phyloP scores from a whole-genome alignment of 2,329 filamentous ascomycete species.

The Pyrenophora graminea region DNA sequence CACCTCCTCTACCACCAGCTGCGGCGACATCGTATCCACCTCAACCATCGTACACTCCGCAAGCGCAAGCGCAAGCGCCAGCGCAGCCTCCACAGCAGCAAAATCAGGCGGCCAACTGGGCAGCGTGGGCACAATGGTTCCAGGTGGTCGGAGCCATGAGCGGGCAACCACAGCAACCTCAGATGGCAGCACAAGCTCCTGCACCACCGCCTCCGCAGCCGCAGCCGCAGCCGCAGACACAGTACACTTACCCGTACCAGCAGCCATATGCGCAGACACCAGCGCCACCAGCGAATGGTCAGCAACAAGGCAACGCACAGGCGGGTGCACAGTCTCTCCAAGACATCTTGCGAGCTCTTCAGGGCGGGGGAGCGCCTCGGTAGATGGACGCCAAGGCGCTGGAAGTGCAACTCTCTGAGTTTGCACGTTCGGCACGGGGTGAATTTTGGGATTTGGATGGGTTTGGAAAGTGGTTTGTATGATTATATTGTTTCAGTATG shows the following conservation, averaged over 20 bases:
- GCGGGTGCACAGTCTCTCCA: constrained; percentile 30
- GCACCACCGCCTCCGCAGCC: constrained; percentile 20
- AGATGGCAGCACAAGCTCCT: constrained; percentile 22
- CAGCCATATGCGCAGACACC: constrained; percentile 26
- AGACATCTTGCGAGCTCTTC: constrained; percentile 39
- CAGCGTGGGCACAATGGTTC: constrained; percentile 37
- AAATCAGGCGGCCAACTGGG: constrained; percentile 34
- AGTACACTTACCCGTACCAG: constrained; percentile 33
- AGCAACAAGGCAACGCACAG: constrained; percentile 28
- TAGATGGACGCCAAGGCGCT: background rate
- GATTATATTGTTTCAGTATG: constrained; percentile 5
- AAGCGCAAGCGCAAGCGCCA: constrained; percentile 11
- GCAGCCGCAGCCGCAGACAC: constrained; percentile 24
- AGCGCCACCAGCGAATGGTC: constrained; percentile 24
- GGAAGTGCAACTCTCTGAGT: too few species aligned
- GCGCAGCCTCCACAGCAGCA: constrained; percentile 19
- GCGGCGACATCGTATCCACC: constrained; percentile 21
- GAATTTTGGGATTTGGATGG: too few species aligned
- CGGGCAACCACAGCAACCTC: constrained; percentile 27
- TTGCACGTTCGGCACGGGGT: too few species aligned
- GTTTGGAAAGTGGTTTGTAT: constrained; percentile 7
- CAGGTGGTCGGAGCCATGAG: constrained; percentile 33
- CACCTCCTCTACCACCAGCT: constrained; percentile 21
- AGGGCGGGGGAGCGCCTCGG: constrained; percentile 23
- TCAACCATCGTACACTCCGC: constrained; percentile 18